Conservation (phyloP, 176 grass and related monocot genomes). For the Ensete glaucum region DNA sequence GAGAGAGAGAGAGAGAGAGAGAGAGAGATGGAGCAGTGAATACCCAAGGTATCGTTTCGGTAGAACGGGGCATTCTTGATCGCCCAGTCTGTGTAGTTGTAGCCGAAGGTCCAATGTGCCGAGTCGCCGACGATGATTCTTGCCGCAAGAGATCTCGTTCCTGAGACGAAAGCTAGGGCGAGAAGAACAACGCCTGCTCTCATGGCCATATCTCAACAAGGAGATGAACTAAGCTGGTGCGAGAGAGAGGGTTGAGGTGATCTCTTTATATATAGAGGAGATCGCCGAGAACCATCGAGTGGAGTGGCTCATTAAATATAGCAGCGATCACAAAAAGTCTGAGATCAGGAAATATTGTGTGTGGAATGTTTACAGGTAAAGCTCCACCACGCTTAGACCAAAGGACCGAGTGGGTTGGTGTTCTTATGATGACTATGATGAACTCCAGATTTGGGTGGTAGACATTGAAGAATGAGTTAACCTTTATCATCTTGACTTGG, state of each 20-base stretch:
- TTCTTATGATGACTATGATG: too few relatives aligned
- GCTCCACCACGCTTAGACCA: not conserved
- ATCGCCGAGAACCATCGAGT: too few relatives aligned
- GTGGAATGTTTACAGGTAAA: conserved; percentile 5
- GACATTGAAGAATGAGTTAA: too few relatives aligned
- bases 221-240: not conserved
- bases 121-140: conserved; percentile 68
- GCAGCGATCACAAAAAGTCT: not conserved
- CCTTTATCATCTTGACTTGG: too few relatives aligned
- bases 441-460: too few relatives aligned
- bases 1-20: not conserved
- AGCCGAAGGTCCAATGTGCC: conserved; percentile 76
- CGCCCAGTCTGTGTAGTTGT: conserved; percentile 93
- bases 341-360: not conserved
- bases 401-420: not conserved
- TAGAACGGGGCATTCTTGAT: conserved; percentile 68
- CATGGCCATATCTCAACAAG: not conserved
- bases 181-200: not conserved
- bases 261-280: conserved; percentile 7
- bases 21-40: not conserved
- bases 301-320: not conserved
- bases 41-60: conserved; percentile 60
- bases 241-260: not conserved
- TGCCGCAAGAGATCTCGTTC: conserved; percentile 23
- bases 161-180: conserved; percentile 20